Evolutionary conservation across 495 filamentous ascomycete species (phyloP).

Genomic region (Penicillium manginii): DNA sequence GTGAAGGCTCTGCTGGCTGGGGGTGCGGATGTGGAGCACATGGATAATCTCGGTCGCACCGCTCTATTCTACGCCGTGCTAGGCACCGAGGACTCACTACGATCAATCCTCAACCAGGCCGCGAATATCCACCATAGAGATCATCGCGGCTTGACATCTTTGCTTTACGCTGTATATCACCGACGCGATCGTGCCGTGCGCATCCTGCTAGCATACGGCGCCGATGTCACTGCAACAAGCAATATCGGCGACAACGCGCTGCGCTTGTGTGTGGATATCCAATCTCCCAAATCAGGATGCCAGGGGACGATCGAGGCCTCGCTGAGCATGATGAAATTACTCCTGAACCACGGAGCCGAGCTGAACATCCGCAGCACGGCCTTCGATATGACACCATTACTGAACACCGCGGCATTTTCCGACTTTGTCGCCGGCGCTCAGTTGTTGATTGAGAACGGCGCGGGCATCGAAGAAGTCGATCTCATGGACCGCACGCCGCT

Average conservation of each 20-base stretch:
- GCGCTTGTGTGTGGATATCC: constrained; percentile 4
- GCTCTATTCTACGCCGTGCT: neutral
- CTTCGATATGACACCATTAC: neutral
- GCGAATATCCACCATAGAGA: neutral
- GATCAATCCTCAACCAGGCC: neutral
- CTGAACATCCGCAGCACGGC: constrained; percentile 1
- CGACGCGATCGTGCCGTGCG: neutral
- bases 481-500: constrained; percentile 3
- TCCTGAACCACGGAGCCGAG: neutral
- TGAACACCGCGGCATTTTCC: constrained; percentile 1
- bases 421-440: neutral
- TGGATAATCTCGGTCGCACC: neutral
- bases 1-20: neutral
- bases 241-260: constrained; percentile 1
- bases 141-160: neutral
- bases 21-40: neutral
- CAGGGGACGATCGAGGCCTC: neutral
- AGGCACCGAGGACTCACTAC: neutral
- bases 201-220: neutral
- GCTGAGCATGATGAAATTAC: neutral
- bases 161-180: constrained; percentile 1
- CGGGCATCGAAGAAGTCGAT: neutral
- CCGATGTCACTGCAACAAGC: constrained; percentile 1
- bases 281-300: neutral
- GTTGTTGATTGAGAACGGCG: neutral